A percentile compares a stretch with the other conserved stretches of the same genome.
These are phyloP conservation scores for Picocystis sp. DNA, from an alignment of 163 green algal species.

Conservation along the genomic window DNA sequence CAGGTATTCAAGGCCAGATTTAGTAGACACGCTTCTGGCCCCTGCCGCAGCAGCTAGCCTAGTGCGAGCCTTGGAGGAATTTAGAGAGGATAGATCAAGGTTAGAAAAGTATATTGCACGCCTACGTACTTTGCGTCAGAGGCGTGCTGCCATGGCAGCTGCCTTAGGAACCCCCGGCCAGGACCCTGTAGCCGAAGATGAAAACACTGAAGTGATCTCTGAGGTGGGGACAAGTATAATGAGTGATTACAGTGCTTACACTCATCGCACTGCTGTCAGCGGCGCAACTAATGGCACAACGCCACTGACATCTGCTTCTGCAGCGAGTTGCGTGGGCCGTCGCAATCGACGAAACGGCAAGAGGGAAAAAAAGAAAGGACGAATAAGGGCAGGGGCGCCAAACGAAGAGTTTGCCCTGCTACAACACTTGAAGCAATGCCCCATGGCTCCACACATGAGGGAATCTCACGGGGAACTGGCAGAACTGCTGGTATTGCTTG, in stretches of 20 bases:
- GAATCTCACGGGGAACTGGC: constrained; percentile 22
- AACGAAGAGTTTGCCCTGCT: constrained; percentile 38
- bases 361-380: constrained; percentile 11
- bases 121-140: constrained; percentile 2
- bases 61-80: constrained; percentile 3
- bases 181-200: not conserved
- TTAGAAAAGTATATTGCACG: constrained; percentile 13
- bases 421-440: constrained; percentile 20
- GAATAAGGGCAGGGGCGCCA: constrained; percentile 36
- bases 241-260: no score
- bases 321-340: constrained; percentile 2
- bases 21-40: constrained; percentile 34
- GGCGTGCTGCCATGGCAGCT: constrained; percentile 1
- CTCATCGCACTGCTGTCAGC: no score
- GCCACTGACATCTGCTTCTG: no score
- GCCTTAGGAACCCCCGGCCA: not conserved
- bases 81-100: not conserved
- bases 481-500: constrained; percentile 38
- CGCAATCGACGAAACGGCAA: not conserved
- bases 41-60: constrained; percentile 26
- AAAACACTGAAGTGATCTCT: no score
- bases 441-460: constrained; percentile 15
- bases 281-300: no score
- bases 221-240: no score
- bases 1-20: constrained; percentile 16